A percentile compares a stretch with the other conserved stretches of the same genome.
phyloP scores from a whole-genome alignment of 2,329 filamentous ascomycete genomes.

The Fusarium anguioides region DNA sequence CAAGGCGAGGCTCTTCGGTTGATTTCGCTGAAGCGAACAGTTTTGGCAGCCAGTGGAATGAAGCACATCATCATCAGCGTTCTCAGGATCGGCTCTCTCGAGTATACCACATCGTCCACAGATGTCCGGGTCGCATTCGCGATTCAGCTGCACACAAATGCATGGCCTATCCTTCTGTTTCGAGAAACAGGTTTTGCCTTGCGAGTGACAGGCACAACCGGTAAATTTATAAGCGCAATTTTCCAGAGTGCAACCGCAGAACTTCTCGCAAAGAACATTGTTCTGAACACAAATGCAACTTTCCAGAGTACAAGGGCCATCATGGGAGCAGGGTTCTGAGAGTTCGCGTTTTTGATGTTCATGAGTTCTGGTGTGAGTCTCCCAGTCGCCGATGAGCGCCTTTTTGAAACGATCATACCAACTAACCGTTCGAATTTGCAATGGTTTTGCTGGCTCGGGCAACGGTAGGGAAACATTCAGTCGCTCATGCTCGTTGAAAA shows the following conservation, averaged over 20 bases:
- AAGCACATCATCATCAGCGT: constrained; percentile 68
- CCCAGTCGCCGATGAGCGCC: constrained; percentile 64
- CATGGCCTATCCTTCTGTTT: constrained; percentile 71
- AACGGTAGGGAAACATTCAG: constrained; percentile 44
- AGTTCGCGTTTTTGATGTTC: constrained; percentile 67
- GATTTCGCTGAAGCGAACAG: constrained; percentile 74
- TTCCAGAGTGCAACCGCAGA: constrained; percentile 71
- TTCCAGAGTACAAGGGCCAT: constrained; percentile 70
- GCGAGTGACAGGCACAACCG: constrained; percentile 71
- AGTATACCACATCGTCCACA: constrained; percentile 77
- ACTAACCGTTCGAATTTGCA: constrained; percentile 57
- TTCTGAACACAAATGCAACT: constrained; percentile 72
- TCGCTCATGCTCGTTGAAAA: constrained; percentile 51
- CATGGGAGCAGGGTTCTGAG: constrained; percentile 75
- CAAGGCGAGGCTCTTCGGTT: constrained; percentile 72
- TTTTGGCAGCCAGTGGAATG: constrained; percentile 75
- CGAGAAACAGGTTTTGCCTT: constrained; percentile 68
- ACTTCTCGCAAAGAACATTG: constrained; percentile 76
- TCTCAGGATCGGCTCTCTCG: constrained; percentile 75
- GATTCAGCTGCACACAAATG: constrained; percentile 76
- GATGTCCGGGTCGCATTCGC: constrained; percentile 83
- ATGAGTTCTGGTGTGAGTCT: constrained; percentile 65
- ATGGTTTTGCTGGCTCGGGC: constrained; percentile 44
- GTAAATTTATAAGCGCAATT: constrained; percentile 72
- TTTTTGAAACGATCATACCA: constrained; percentile 70